Percentiles rank a stretch among this genome's conserved stretches.
Evolutionary conservation across 2,329 filamentous ascomycete species (phyloP).

Genomic region (Pyrenochaeta sp.): DNA sequence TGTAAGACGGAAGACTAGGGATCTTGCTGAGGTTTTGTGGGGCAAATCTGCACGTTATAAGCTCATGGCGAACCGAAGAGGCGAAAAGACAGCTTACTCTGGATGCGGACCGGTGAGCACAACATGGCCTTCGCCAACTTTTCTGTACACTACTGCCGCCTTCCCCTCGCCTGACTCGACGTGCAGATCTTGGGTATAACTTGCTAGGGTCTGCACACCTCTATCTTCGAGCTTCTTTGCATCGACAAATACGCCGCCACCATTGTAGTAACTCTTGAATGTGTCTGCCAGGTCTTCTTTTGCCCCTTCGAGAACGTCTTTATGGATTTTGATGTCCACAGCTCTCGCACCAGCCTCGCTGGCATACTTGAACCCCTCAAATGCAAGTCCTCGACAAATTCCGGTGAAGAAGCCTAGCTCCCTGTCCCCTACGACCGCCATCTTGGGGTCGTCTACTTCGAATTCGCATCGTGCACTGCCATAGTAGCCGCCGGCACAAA

Average conservation of each 20-base stretch:
- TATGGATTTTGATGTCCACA: conserved; percentile 70
- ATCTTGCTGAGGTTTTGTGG: conserved; percentile 77
- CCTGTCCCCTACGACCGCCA: conserved; percentile 85
- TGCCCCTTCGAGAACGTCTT: conserved; percentile 61
- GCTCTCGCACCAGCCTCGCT: conserved; percentile 85
- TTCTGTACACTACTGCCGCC: conserved; percentile 85
- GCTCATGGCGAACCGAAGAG: background rate
- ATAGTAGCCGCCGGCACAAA: conserved; percentile 96
- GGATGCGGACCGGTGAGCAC: conserved; percentile 90
- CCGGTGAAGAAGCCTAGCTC: conserved; percentile 92
- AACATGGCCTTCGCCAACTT: conserved; percentile 79
- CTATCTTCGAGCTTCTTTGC: conserved; percentile 67
- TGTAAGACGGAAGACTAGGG: conserved; percentile 73
- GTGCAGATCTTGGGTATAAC: conserved; percentile 76
- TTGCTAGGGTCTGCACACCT: conserved; percentile 83
- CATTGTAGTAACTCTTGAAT: conserved; percentile 89
- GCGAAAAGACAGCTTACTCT: conserved; percentile 68
- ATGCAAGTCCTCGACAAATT: conserved; percentile 84
- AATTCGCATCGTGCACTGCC: conserved; percentile 85
- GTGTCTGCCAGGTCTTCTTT: conserved; percentile 63
- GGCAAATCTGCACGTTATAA: conserved; percentile 71
- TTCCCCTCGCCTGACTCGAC: conserved; percentile 77
- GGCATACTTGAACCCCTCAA: conserved; percentile 87
- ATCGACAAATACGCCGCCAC: conserved; percentile 91
- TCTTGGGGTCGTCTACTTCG: conserved; percentile 79